Conservation (phyloP, 768 basidiomycete genomes). For the Pleurotus tuoliensis region DNA sequence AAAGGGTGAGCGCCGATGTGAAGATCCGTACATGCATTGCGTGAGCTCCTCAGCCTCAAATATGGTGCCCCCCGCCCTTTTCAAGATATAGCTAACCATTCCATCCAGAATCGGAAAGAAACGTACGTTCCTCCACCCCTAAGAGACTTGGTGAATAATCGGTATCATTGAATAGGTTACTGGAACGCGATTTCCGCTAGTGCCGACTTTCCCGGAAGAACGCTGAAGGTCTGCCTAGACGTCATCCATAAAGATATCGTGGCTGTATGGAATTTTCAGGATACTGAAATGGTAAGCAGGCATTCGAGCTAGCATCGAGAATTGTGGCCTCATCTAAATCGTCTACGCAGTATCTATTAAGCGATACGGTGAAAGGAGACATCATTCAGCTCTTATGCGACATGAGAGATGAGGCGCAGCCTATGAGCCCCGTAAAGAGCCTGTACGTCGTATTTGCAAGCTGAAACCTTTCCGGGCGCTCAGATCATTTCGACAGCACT, state of each 20-base stretch:
- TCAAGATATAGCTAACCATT: background rate
- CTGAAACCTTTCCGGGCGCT: background rate
- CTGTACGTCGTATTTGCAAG: background rate
- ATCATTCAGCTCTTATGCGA: slow-evolving; percentile 13
- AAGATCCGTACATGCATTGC: slow-evolving; percentile 20
- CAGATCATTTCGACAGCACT: background rate
- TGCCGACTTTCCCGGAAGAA: slow-evolving; percentile 15
- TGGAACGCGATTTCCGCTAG: slow-evolving; percentile 21
- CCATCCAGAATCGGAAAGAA: slow-evolving; percentile 13
- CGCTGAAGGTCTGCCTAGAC: slow-evolving; percentile 17
- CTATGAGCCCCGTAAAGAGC: slow-evolving; percentile 1
- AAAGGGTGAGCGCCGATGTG: slow-evolving; percentile 16
- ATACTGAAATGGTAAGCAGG: slow-evolving; percentile 15
- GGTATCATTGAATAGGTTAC: slow-evolving; percentile 16
- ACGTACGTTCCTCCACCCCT: background rate
- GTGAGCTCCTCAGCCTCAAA: slow-evolving; percentile 10
- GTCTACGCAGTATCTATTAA: slow-evolving; percentile 12
- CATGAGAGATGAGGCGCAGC: background rate
- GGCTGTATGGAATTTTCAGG: slow-evolving; percentile 20
- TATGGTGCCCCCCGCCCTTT: background rate
- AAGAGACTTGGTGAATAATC: background rate
- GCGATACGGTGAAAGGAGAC: slow-evolving; percentile 14
- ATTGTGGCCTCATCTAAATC: background rate
- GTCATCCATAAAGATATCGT: slow-evolving; percentile 22
- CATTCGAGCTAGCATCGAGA: background rate